Evolutionary conservation across 2,329 filamentous ascomycete genomes (phyloP).

Genomic region (Lasiodiplodia theobromae): DNA sequence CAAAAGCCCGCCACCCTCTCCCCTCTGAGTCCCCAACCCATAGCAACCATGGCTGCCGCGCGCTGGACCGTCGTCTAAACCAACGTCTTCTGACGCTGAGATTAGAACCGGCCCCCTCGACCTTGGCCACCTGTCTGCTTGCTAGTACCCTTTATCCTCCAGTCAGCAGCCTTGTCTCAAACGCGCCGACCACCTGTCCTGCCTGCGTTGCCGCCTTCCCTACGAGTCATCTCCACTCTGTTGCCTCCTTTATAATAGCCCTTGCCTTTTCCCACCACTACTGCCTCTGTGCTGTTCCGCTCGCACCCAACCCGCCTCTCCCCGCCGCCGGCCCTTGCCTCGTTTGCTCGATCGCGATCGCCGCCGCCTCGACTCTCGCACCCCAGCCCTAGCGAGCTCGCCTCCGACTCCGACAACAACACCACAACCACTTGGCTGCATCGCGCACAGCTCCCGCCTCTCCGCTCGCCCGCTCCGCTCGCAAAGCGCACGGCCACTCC

Average conservation of each 20-base stretch:
- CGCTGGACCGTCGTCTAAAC: constrained; percentile 21
- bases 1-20: constrained; percentile 28
- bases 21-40: constrained; percentile 13
- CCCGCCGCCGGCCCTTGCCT: constrained; percentile 34
- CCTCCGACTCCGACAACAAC: constrained; percentile 31
- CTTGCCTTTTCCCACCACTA: constrained; percentile 30
- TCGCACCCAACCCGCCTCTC: constrained; percentile 31
- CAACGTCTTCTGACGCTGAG: constrained; percentile 23
- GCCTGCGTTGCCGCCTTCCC: constrained; percentile 34
- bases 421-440: constrained; percentile 9
- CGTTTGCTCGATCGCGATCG: constrained; percentile 41
- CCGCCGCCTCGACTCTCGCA: constrained; percentile 32
- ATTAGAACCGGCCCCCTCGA: constrained; percentile 22
- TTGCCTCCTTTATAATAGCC: constrained; percentile 33
- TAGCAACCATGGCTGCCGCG: constrained; percentile 25
- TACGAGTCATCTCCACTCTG: constrained; percentile 35
- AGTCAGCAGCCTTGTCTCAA: constrained; percentile 31
- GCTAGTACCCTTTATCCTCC: constrained; percentile 26
- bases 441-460: constrained; percentile 33
- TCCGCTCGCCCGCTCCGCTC: constrained; percentile 22
- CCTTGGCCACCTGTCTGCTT: constrained; percentile 28
- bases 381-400: constrained; percentile 26
- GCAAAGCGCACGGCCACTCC: constrained; percentile 22
- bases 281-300: constrained; percentile 31
- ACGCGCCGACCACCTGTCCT: constrained; percentile 28